A percentile compares a stretch with the other conserved stretches of the same genome.
These are phyloP conservation scores for Acer negundo DNA, from an alignment of 345 rosid genomes.

Conservation along the genomic window DNA sequence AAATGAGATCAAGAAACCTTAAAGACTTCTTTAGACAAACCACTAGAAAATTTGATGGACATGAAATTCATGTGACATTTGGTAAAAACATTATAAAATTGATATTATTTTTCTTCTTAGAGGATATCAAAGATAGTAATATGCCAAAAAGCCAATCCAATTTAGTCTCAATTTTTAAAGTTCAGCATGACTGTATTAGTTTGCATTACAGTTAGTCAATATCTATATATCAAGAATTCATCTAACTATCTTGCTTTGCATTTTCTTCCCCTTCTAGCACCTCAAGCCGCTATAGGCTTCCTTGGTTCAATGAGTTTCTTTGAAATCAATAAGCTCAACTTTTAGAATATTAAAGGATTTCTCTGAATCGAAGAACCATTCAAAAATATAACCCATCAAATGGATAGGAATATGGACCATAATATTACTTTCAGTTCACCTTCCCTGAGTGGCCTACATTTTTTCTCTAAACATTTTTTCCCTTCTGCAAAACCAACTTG, in stretches of 20 bases:
- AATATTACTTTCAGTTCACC: not conserved
- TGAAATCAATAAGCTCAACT: not conserved
- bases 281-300: slow-evolving; percentile 4
- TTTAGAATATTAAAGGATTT: not conserved
- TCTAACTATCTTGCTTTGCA: not conserved
- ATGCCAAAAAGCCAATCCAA: slow-evolving; percentile 6
- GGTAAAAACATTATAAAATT: not conserved
- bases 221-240: not conserved
- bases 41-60: not conserved
- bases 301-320: not conserved
- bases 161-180: not conserved
- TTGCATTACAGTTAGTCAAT: not conserved
- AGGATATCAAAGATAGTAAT: too few relatives aligned
- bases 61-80: not conserved
- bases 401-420: not conserved
- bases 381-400: slow-evolving; percentile 5
- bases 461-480: not conserved
- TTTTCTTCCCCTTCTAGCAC: not conserved
- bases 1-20: not conserved
- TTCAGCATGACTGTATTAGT: slow-evolving; percentile 3
- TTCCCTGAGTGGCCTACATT: not conserved
- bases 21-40: not conserved
- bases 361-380: not conserved
- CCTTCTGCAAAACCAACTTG: not conserved
- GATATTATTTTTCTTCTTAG: not conserved